These are phyloP conservation scores for Hymenoscyphus fraxineus DNA, from an alignment of 2,329 filamentous ascomycete genomes.

Conservation along the genomic window DNA sequence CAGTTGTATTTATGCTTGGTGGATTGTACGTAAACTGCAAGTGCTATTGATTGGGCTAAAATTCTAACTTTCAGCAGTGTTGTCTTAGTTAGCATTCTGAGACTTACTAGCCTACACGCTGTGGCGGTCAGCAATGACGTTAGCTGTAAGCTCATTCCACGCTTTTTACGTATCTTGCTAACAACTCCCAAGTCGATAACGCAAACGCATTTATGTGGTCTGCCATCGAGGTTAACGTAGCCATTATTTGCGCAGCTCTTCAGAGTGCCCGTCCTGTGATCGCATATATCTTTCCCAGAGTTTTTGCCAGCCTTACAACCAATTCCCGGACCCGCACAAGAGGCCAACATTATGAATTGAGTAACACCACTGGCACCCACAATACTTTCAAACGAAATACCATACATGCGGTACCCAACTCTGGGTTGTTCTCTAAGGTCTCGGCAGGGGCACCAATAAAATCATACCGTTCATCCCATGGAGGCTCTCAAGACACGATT, in stretches of 20 bases:
- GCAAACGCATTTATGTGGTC: background rate
- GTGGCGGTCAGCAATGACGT: background rate
- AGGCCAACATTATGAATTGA: conserved; percentile 1
- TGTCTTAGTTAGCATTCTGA: background rate
- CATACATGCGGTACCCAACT: background rate
- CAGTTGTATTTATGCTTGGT: background rate
- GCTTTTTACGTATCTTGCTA: background rate
- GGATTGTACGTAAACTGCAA: background rate
- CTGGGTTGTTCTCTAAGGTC: background rate
- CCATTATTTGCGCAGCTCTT: background rate
- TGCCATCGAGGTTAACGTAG: background rate
- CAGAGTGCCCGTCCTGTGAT: background rate
- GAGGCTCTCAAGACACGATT: background rate
- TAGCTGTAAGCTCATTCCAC: background rate
- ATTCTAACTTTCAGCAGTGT: background rate
- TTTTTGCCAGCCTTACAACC: background rate
- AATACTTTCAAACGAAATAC: background rate
- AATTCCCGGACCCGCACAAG: background rate
- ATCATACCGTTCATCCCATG: background rate
- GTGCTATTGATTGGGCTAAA: background rate
- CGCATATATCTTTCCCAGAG: background rate
- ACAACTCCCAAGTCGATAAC: background rate
- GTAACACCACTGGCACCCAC: background rate
- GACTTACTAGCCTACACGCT: background rate
- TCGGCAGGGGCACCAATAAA: background rate